phyloP scores from a whole-genome alignment of 306 rosid species.

The Trifolium dubium region DNA sequence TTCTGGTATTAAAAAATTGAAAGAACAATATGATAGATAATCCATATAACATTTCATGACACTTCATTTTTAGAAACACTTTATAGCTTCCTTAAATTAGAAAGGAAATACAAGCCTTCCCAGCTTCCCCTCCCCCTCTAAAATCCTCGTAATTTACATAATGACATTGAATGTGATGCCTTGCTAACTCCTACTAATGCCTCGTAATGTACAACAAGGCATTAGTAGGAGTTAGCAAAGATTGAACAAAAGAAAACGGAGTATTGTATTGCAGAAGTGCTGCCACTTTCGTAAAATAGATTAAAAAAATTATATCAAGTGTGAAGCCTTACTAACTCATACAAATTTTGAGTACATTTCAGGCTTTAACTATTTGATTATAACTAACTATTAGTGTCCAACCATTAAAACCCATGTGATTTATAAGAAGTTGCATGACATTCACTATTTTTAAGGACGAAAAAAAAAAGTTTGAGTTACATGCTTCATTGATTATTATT shows the following conservation, averaged over 20 bases:
- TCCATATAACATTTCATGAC: background rate
- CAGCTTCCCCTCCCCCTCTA: background rate
- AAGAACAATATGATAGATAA: background rate
- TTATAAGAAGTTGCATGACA: background rate
- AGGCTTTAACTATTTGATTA: constrained; percentile 6
- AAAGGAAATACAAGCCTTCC: background rate
- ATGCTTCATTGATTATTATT: background rate
- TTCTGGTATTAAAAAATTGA: background rate
- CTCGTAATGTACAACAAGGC: background rate
- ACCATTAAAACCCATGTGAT: background rate
- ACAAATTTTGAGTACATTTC: background rate
- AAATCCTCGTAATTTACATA: background rate
- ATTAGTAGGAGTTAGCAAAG: background rate
- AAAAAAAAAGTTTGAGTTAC: too few relatives aligned
- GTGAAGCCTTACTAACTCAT: too few relatives aligned
- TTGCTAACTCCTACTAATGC: background rate
- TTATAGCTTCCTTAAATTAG: background rate
- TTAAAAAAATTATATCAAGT: background rate
- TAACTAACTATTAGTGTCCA: constrained; percentile 21
- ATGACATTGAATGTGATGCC: background rate
- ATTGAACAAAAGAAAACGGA: constrained; percentile 9
- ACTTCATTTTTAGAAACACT: background rate
- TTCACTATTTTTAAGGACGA: too few relatives aligned
- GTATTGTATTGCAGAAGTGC: background rate
- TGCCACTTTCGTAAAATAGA: constrained; percentile 4